phyloP scores from a whole-genome alignment of 768 basidiomycete species.

The Cystofilobasidium ferigula region DNA sequence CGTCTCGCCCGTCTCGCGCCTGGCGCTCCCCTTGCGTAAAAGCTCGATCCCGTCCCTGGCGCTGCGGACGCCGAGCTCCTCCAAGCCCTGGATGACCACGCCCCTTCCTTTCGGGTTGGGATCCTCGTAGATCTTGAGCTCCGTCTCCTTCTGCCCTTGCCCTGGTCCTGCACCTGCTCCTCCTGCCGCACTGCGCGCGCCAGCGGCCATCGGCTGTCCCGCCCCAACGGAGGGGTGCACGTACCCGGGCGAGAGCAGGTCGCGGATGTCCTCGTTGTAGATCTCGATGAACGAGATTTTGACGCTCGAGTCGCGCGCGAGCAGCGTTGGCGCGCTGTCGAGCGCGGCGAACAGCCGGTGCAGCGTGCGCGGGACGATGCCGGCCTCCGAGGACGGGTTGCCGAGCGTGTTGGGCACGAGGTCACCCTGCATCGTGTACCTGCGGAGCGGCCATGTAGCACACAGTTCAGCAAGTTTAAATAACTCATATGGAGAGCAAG shows the following conservation, averaged over 20 bases:
- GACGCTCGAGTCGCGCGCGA: conserved; percentile 73
- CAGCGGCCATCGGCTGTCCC: conserved; percentile 5
- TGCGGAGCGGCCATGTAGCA: conserved; percentile 27
- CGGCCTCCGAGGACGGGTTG: conserved; percentile 76
- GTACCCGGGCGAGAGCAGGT: conserved; percentile 52
- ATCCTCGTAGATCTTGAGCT: conserved; percentile 89
- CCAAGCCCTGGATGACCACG: conserved; percentile 86
- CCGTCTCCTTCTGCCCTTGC: conserved; percentile 34
- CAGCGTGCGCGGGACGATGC: conserved; percentile 88
- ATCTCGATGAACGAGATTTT: conserved; percentile 89
- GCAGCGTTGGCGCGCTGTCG: conserved; percentile 40
- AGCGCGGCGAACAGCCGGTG: conserved; percentile 84
- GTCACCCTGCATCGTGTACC: conserved; percentile 96
- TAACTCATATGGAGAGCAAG: background rate
- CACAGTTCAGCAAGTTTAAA: background rate
- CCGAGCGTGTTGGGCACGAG: conserved; percentile 55
- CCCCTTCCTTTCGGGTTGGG: conserved; percentile 58
- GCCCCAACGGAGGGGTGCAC: background rate
- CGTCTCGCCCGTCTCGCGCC: conserved; percentile 85
- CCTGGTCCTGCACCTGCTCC: too few relatives aligned
- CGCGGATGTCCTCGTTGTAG: conserved; percentile 96
- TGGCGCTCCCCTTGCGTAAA: conserved; percentile 75
- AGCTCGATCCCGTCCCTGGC: conserved; percentile 71
- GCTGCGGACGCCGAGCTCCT: conserved; percentile 74
- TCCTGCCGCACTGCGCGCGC: too few relatives aligned